Conservation (phyloP, 768 basidiomycete genomes). For the Boletus barrowsii region DNA sequence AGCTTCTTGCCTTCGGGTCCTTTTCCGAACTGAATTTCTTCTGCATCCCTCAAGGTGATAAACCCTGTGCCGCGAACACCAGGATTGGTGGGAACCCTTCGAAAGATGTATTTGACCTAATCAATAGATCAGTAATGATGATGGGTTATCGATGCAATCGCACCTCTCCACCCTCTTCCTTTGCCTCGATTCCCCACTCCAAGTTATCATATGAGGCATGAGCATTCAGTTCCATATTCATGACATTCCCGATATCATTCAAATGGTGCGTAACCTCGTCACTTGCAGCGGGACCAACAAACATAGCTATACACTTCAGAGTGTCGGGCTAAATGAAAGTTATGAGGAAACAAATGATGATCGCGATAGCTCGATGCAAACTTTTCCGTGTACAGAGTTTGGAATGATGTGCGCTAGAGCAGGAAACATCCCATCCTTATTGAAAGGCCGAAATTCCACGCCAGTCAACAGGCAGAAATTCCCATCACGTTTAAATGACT, state of each 20-base stretch:
- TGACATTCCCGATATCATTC: neutral
- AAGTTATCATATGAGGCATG: neutral
- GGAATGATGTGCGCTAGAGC: neutral
- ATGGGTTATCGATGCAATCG: neutral
- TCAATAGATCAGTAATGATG: neutral
- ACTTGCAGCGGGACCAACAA: neutral
- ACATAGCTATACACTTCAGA: constrained; percentile 1
- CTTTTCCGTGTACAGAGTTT: neutral
- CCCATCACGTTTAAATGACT: constrained; percentile 6
- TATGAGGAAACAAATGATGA: neutral
- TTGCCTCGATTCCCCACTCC: constrained; percentile 3
- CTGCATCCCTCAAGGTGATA: neutral
- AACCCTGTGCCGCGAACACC: rapidly evolving
- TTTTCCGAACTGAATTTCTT: constrained; percentile 4
- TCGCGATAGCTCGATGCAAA: neutral
- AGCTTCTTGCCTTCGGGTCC: neutral
- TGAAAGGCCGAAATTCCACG: no score
- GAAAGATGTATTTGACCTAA: neutral
- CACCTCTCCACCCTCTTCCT: neutral
- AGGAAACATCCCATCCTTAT: no score
- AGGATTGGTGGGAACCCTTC: neutral
- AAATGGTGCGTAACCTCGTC: neutral
- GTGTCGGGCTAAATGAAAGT: neutral
- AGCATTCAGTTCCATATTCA: neutral
- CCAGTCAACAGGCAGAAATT: neutral